Evolutionary conservation across 306 rosid species (phyloP).

Genomic region (Sechiopsis laciniata): DNA sequence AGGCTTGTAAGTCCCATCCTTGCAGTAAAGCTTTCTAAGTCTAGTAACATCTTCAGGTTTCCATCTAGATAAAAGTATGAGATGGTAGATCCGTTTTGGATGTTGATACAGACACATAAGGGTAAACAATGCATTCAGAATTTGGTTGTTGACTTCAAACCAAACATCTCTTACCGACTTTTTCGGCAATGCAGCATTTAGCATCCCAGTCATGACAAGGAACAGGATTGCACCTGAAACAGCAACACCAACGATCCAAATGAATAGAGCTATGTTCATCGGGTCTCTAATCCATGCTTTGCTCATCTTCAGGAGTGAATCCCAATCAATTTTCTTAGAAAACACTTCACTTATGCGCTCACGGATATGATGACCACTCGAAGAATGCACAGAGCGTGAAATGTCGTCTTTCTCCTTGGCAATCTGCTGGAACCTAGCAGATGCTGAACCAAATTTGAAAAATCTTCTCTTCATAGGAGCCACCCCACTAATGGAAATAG

Average conservation of each 20-base stretch:
- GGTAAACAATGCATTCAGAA: conserved; percentile 83
- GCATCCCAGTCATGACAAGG: conserved; percentile 93
- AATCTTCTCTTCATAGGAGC: conserved; percentile 42
- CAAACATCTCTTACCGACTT: conserved; percentile 66
- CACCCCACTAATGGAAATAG: conserved; percentile 24
- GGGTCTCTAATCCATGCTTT: conserved; percentile 70
- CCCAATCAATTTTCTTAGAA: conserved; percentile 57
- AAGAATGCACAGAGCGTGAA: conserved; percentile 53
- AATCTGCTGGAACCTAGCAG: conserved; percentile 53
- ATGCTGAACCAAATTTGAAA: conserved; percentile 66
- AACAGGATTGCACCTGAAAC: conserved; percentile 85
- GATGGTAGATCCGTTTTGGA: conserved; percentile 71
- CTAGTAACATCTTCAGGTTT: conserved; percentile 50
- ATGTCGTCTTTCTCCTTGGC: conserved; percentile 53
- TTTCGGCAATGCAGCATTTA: conserved; percentile 47
- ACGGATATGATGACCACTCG: conserved; percentile 35
- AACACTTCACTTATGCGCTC: conserved; percentile 48
- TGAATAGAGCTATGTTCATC: conserved; percentile 77
- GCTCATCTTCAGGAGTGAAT: conserved; percentile 45
- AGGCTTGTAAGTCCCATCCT: conserved; percentile 78
- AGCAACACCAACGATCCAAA: conserved; percentile 66
- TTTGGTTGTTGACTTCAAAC: conserved; percentile 94
- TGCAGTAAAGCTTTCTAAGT: conserved; percentile 68
- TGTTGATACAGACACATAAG: conserved; percentile 90
- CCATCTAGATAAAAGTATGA: conserved; percentile 78